These are phyloP conservation scores for Claviceps africana DNA, from an alignment of 2,329 filamentous ascomycete genomes.

Conservation along the genomic window DNA sequence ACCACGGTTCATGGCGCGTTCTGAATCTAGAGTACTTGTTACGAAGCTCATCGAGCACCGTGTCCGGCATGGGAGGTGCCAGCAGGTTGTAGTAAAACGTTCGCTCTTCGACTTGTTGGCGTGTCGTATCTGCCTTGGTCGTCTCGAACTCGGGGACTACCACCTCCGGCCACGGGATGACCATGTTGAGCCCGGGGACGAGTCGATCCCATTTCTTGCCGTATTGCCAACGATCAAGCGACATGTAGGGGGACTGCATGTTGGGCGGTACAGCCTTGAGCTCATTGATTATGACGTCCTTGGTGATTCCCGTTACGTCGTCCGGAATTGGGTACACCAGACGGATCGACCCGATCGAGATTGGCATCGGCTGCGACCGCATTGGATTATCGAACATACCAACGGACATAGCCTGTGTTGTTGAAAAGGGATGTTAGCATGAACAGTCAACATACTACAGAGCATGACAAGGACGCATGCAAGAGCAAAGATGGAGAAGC, in stretches of 20 bases:
- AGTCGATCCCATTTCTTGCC: constrained; percentile 37
- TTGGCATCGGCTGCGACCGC: constrained; percentile 24
- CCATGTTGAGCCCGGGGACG: constrained; percentile 56
- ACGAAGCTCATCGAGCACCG: constrained; percentile 74
- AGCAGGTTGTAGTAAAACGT: constrained; percentile 71
- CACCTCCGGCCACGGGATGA: constrained; percentile 62
- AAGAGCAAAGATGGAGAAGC: neutral
- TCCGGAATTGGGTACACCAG: constrained; percentile 67
- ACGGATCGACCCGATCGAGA: constrained; percentile 60
- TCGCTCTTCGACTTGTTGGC: constrained; percentile 57
- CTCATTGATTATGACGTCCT: constrained; percentile 67
- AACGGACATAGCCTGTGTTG: constrained; percentile 14
- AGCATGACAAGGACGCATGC: neutral
- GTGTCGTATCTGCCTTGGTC: constrained; percentile 54
- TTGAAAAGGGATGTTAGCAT: neutral
- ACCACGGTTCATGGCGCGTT: constrained; percentile 65
- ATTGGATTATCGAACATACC: constrained; percentile 18
- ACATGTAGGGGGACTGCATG: constrained; percentile 32
- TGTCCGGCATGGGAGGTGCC: constrained; percentile 60
- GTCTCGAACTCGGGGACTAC: constrained; percentile 37
- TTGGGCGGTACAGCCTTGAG: constrained; percentile 39
- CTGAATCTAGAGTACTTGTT: constrained; percentile 73
- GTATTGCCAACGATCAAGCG: constrained; percentile 25
- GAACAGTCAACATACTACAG: no score
- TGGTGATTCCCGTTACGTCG: constrained; percentile 45